Evolutionary conservation across 192 early-diverging fungal genomes (phyloP), one percentile per base, ranked within the genome.

Genomic region (Backusella liffmaniae): DNA sequence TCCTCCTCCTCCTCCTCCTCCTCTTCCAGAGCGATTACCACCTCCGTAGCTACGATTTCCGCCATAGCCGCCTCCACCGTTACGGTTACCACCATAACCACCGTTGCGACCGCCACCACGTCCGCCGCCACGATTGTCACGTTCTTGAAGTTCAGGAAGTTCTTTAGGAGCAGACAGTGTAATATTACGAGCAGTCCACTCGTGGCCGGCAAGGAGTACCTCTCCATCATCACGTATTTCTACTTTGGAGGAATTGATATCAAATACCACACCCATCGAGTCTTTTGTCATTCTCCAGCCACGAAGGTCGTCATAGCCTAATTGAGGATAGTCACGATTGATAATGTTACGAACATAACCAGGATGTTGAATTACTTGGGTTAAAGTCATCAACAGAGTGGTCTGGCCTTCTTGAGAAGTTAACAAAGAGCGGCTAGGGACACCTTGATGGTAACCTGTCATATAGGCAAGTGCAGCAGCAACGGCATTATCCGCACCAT

Each of bases 241-340:
- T 32, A 96, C 80, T 78, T 97, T 92, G 32, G 84, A 82, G 4
- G 90, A 82, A 21, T 83, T 82, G 32, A 99, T 82, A 87, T 99
- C 97, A 51, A 94, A 94, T 21, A 96, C 93, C 18, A 94, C 93
- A 53, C 95, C 92, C 75, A 44, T 86, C 71, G 83, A 88, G 65
- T 98, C 97, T 72, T 90, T 92, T 67, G 88, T 90, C 87, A 97
- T 93, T 42, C 94, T 87, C 94, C 94, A 97, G 70, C 86, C 85
- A 69, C 84, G 87, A 72, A 93, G 90, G 76, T 94, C 94, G 62
- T 91, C 92, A 46, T 91, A 94, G 16, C 81, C 77, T 29, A 98
- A 79, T 35, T 85, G 86, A 6, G 94, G 93, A 77, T 91, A 91
- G 67, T 88, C 77, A 30, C 90, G 90, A 73, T 88, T 89, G 42